phyloP scores from a whole-genome alignment of 768 basidiomycete species.

The Pleurotus giganteus region DNA sequence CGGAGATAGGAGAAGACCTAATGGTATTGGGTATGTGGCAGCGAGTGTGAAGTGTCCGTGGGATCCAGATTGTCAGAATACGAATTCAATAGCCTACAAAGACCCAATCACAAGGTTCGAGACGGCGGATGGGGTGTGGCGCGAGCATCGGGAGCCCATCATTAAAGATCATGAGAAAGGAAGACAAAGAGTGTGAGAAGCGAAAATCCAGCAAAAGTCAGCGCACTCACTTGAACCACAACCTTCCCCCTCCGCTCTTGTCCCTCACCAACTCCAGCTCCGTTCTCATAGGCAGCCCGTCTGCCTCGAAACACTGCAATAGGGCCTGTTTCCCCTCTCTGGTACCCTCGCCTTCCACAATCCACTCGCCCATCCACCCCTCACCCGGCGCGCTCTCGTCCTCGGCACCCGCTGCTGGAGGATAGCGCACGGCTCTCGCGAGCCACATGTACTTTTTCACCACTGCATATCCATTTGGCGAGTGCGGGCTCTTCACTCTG shows the following conservation, averaged over 20 bases:
- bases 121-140: not conserved
- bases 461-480: constrained; percentile 55
- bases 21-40: not conserved
- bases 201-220: constrained; percentile 5
- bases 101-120: not conserved
- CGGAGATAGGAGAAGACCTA: not conserved
- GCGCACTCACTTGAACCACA: constrained; percentile 61
- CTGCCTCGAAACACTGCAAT: constrained; percentile 48
- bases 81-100: constrained; percentile 6
- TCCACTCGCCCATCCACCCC: constrained; percentile 79
- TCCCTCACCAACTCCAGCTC: constrained; percentile 62
- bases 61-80: constrained; percentile 4
- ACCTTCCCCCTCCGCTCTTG: constrained; percentile 52
- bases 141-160: not conserved
- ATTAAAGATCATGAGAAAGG: constrained; percentile 3
- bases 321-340: constrained; percentile 57
- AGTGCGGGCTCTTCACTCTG: constrained; percentile 57
- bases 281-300: constrained; percentile 25
- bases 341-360: constrained; percentile 78
- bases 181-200: not conserved
- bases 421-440: constrained; percentile 38
- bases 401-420: constrained; percentile 12
- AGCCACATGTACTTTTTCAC: constrained; percentile 69
- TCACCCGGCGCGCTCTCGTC: constrained; percentile 34
- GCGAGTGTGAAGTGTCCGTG: not conserved